Evolutionary conservation across 1,284 basidiomycete species (phyloP).

Genomic region (Trichosporon ovoides): DNA sequence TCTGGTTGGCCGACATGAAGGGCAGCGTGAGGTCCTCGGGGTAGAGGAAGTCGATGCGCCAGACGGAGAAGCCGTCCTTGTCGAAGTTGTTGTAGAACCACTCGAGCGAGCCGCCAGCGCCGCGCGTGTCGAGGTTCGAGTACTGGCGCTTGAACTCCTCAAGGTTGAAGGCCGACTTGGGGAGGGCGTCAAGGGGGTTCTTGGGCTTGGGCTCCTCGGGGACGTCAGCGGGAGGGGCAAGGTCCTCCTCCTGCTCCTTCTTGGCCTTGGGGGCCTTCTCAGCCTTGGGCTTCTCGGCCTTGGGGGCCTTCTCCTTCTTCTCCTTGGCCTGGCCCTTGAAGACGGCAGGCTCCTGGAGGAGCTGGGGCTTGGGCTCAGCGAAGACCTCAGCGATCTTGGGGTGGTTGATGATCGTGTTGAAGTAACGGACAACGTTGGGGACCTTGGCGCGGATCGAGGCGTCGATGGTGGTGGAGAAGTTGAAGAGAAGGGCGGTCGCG

Average conservation of each 20-base stretch:
- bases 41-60: constrained; percentile 87
- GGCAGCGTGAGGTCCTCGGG: constrained; percentile 84
- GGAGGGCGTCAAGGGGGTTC: constrained; percentile 89
- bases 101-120: constrained; percentile 61
- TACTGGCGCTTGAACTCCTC: constrained; percentile 98
- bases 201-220: constrained; percentile 68
- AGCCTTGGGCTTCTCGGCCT: constrained; percentile 54
- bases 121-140: constrained; percentile 93
- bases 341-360: constrained; percentile 66
- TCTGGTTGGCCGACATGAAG: constrained; percentile 80
- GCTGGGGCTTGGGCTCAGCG: constrained; percentile 54
- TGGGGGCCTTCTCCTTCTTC: constrained; percentile 53
- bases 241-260: constrained; percentile 59
- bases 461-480: constrained; percentile 57
- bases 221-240: constrained; percentile 48
- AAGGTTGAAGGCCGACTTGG: constrained; percentile 87
- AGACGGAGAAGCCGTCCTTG: constrained; percentile 82
- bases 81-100: constrained; percentile 95
- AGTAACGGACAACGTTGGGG: constrained; percentile 75
- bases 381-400: constrained; percentile 65
- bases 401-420: constrained; percentile 73
- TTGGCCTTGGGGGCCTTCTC: constrained; percentile 52
- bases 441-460: constrained; percentile 60
- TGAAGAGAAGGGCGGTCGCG: constrained; percentile 58
- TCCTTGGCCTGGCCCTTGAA: constrained; percentile 70